Evolutionary conservation across 1,284 basidiomycete genomes (phyloP).

Genomic region (Puccinia coronata): DNA sequence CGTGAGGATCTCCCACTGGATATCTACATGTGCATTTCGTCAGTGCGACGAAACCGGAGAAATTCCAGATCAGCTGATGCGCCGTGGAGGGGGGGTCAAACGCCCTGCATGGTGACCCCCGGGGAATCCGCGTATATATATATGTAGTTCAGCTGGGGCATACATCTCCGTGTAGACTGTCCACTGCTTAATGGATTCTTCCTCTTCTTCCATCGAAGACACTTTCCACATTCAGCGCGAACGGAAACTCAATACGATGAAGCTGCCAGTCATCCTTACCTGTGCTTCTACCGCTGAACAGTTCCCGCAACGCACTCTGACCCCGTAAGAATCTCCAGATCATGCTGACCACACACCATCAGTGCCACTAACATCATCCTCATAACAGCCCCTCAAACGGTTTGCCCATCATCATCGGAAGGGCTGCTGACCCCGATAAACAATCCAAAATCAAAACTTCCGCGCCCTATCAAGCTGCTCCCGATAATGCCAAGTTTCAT

Average conservation of each 20-base stretch:
- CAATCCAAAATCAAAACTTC: background rate
- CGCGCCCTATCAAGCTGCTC: background rate
- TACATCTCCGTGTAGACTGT: no score
- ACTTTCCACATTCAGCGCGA: background rate
- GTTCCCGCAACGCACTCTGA: background rate
- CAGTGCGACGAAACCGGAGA: no score
- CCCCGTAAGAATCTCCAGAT: background rate
- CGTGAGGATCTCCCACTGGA: no score
- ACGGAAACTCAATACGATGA: background rate
- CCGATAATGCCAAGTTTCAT: constrained; percentile 30
- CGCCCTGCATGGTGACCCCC: no score
- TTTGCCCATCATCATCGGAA: constrained; percentile 35
- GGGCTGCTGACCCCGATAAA: constrained; percentile 23
- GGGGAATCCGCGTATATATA: no score
- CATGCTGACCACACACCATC: background rate
- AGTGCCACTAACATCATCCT: background rate
- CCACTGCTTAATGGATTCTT: background rate
- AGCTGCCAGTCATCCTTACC: background rate
- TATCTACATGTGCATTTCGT: no score
- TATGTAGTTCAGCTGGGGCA: no score
- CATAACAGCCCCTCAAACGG: constrained; percentile 7
- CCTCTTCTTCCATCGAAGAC: constrained; percentile 13
- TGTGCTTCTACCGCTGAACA: background rate
- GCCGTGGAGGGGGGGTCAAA: no score
- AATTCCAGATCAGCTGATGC: no score